Evolutionary conservation across 306 rosid species (phyloP).

Genomic region (Hippophae tibetana): DNA sequence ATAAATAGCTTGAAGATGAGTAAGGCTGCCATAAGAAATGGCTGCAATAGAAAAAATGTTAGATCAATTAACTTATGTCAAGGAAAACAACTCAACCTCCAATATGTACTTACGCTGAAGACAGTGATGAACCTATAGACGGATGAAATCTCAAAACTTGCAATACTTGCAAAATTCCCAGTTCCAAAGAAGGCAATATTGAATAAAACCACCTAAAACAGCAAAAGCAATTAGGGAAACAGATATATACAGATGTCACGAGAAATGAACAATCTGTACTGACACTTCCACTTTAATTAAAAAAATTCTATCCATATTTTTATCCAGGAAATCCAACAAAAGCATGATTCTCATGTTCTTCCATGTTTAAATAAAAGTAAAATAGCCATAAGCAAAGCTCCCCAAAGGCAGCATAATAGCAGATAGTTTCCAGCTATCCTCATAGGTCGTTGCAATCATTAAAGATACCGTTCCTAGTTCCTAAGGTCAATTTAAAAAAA

Average conservation of each 20-base stretch:
- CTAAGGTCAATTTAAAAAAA: too few relatives aligned
- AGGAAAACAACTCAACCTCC: constrained; percentile 5
- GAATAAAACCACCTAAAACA: constrained; percentile 61
- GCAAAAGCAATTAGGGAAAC: constrained; percentile 10
- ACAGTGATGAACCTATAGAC: constrained; percentile 84
- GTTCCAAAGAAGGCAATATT: constrained; percentile 89
- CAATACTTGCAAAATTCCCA: constrained; percentile 87
- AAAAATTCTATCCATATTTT: too few relatives aligned
- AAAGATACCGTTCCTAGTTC: too few relatives aligned
- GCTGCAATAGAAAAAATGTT: constrained; percentile 40
- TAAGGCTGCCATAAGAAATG: constrained; percentile 85
- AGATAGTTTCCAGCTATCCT: too few relatives aligned
- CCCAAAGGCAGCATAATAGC: neutral
- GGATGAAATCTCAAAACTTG: constrained; percentile 90
- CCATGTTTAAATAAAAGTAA: neutral
- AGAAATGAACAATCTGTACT: constrained; percentile 2
- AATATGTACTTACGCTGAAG: constrained; percentile 63
- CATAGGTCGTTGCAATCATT: too few relatives aligned
- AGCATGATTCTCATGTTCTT: neutral
- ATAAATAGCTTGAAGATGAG: constrained; percentile 82
- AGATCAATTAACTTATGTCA: constrained; percentile 21
- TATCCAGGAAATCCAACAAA: too few relatives aligned
- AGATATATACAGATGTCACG: constrained; percentile 12
- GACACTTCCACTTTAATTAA: neutral
- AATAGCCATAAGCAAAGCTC: neutral